These are phyloP conservation scores for Lycium barbarum DNA, from an alignment of 257 asterid genomes.

Conservation along the genomic window DNA sequence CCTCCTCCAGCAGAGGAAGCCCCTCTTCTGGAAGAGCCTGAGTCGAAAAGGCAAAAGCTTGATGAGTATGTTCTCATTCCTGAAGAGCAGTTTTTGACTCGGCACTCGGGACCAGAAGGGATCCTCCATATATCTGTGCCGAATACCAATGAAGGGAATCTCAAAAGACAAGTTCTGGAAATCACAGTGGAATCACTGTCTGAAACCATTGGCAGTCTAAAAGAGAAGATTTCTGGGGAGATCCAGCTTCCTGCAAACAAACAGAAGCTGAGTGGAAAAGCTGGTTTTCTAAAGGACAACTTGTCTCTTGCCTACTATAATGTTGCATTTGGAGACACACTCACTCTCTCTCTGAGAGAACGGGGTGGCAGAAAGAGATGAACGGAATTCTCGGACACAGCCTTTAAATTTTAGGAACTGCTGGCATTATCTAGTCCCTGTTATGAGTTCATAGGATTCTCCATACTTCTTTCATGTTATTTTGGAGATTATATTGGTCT, in stretches of 20 bases:
- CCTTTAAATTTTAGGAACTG: conserved; percentile 39
- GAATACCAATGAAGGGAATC: conserved; percentile 83
- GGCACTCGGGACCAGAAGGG: conserved; percentile 78
- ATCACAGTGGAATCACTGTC: conserved; percentile 73
- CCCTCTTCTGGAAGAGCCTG: conserved; percentile 95
- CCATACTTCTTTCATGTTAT: conserved; percentile 35
- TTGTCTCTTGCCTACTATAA: conserved; percentile 92
- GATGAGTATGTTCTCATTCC: conserved; percentile 83
- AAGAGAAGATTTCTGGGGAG: conserved; percentile 93
- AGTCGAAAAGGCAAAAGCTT: conserved; percentile 87
- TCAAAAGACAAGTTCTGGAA: conserved; percentile 88
- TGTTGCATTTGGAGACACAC: conserved; percentile 71
- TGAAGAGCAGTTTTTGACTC: conserved; percentile 85
- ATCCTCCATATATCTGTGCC: conserved; percentile 76
- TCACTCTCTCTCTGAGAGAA: conserved; percentile 84
- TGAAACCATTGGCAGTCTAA: conserved; percentile 81
- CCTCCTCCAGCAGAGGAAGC: conserved; percentile 94
- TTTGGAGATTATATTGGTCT: conserved; percentile 37
- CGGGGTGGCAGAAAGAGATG: conserved; percentile 99
- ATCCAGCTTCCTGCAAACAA: conserved; percentile 93
- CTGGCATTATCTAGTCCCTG: conserved; percentile 36
- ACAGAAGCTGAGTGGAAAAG: conserved; percentile 95
- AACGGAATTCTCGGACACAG: conserved; percentile 39
- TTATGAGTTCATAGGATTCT: conserved; percentile 31
- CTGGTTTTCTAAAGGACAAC: conserved; percentile 97